Evolutionary conservation across 495 filamentous ascomycete species (phyloP), one percentile per base, ranked within the genome.

Genomic region (Hypoxylon perforatum): DNA sequence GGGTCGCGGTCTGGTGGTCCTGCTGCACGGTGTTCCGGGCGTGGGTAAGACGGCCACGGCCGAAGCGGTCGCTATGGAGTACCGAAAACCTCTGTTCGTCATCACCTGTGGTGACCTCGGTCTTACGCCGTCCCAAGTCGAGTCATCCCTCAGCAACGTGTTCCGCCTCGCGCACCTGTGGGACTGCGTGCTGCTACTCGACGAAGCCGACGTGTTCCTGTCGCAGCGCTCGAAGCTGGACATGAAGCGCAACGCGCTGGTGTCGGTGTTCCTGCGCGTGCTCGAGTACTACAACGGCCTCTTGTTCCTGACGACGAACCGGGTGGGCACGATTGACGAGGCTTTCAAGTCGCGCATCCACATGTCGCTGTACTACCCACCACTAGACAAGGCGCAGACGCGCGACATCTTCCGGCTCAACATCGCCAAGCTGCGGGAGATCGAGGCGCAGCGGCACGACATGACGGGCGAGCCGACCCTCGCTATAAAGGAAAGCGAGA

Each of bases 401-500:
- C 86, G 86, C 53, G 87, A 85, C 60, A 89, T 96, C 35, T 96
- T 93, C 90, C 89, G 86, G 76, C 86, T 91, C 78, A 94, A 96
- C 70, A 76, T 86, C 35, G 84, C 87, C 53, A 67, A 69, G 67
- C 72, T 78, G 41, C 59, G 76, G 73, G 82, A 82, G 15, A 83
- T 86, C 67, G 87, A 90, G 65, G 82, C 84, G 1, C 76, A 89
- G 30, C 53, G 65, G 2, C 59, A 59, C 48, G 48, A 52, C 48
- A 67, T 73, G 67, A 74, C 64, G 14, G 65, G 66, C 53, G 65
- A 70, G 50, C 71, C 63, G 7, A 14, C 38, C 11, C 70, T 78
- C 5, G 47, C 50, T 15, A 72, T 79, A 57, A 56, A 62, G 15
- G 69, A 75, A 6, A 19, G 58, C 49, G 82, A 86, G 55, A 87